A percentile compares a stretch with the other conserved stretches of the same genome.
Conservation (phyloP, 2,329 filamentous ascomycete genomes). For the Beauveria medogensis region DNA sequence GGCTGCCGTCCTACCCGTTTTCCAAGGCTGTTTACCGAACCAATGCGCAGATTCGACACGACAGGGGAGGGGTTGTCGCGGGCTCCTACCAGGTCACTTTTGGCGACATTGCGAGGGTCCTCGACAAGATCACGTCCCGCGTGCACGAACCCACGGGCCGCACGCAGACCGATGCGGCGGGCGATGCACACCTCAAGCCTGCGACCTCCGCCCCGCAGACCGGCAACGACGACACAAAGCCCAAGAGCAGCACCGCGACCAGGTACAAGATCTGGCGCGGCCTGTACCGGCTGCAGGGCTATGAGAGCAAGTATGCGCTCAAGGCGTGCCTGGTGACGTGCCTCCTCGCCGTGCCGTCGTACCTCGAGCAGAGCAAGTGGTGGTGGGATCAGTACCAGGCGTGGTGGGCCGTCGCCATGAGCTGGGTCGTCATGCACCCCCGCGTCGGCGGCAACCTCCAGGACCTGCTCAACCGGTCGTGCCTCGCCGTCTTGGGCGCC, state of each 20-base stretch:
- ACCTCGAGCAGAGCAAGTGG: slow-evolving; percentile 31
- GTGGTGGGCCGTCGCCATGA: slow-evolving; percentile 52
- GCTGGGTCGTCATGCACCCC: slow-evolving; percentile 44
- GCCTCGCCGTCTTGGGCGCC: slow-evolving; percentile 43
- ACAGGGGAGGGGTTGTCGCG: slow-evolving; percentile 49
- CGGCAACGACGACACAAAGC: slow-evolving; percentile 13
- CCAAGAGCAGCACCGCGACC: slow-evolving; percentile 26
- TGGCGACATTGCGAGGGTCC: slow-evolving; percentile 33
- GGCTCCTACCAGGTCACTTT: slow-evolving; percentile 41
- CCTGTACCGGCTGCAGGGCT: slow-evolving; percentile 46
- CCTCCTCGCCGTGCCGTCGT: slow-evolving; percentile 46
- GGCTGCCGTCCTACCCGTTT: slow-evolving; percentile 46
- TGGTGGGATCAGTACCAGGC: slow-evolving; percentile 50
- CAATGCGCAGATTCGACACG: slow-evolving; percentile 50
- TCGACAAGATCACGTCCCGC: slow-evolving; percentile 33
- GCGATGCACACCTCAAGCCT: not conserved
- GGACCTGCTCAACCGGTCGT: slow-evolving; percentile 44
- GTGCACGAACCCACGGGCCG: slow-evolving; percentile 24
- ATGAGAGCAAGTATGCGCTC: slow-evolving; percentile 49
- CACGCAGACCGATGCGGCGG: not conserved
- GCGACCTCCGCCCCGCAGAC: slow-evolving; percentile 10
- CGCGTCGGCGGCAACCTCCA: slow-evolving; percentile 50
- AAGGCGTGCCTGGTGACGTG: slow-evolving; percentile 46
- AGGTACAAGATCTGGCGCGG: slow-evolving; percentile 41
- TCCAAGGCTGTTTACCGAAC: slow-evolving; percentile 43